These are phyloP conservation scores for Tilletia walkeri DNA, from an alignment of 1,284 basidiomycete genomes.

Conservation along the genomic window DNA sequence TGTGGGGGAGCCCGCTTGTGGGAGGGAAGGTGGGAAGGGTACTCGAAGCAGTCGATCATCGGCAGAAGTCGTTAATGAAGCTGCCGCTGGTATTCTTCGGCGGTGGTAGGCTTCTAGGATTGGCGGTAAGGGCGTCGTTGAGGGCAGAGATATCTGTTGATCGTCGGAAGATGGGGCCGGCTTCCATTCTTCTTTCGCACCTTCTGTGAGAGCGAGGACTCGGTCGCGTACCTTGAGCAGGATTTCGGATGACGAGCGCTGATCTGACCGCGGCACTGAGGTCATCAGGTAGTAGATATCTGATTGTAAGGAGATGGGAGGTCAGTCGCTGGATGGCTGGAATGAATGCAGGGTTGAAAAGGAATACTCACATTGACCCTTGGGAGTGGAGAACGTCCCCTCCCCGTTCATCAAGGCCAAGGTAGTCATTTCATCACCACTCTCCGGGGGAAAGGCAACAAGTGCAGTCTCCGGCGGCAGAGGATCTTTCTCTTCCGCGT, in stretches of 20 bases:
- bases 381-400: constrained; percentile 78
- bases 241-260: neutral
- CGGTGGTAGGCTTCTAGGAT: constrained; percentile 13
- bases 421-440: constrained; percentile 60
- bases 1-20: neutral
- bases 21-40: constrained; percentile 6
- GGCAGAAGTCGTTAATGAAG: neutral
- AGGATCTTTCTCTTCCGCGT: neutral
- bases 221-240: neutral
- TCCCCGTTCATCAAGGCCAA: constrained; percentile 70
- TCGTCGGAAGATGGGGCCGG: neutral
- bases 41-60: neutral
- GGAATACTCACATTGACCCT: constrained; percentile 58
- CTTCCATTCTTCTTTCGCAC: constrained; percentile 7
- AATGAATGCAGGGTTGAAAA: too few relatives aligned
- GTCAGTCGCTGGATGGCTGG: neutral
- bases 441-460: constrained; percentile 75
- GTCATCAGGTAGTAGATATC: constrained; percentile 13
- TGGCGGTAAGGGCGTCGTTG: neutral
- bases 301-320: neutral
- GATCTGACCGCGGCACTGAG: neutral
- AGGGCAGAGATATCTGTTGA: neutral
- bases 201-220: neutral
- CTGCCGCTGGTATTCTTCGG: constrained; percentile 1
- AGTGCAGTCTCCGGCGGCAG: constrained; percentile 66